Conservation (phyloP, 495 filamentous ascomycete genomes). For the Penicillium daleae region DNA sequence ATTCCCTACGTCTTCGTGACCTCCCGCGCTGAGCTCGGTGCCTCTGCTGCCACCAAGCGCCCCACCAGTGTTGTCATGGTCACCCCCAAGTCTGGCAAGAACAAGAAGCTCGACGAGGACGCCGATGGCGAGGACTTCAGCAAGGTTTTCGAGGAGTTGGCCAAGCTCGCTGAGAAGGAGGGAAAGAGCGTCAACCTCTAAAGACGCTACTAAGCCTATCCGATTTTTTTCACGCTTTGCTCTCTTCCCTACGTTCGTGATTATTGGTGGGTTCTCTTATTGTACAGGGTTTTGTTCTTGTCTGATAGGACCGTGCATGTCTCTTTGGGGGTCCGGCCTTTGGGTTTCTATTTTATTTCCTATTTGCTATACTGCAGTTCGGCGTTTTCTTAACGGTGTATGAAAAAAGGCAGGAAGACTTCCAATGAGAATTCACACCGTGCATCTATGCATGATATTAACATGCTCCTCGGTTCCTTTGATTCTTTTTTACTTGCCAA, state of each 20-base stretch:
- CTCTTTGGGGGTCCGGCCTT: constrained; percentile 51
- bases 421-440: constrained; percentile 37
- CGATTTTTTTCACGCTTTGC: constrained; percentile 28
- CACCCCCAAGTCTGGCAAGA: constrained; percentile 57
- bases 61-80: constrained; percentile 96
- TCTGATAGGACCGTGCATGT: constrained; percentile 49
- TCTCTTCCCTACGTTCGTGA: constrained; percentile 28
- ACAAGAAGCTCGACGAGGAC: constrained; percentile 55
- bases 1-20: constrained; percentile 92
- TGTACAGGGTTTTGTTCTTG: constrained; percentile 52
- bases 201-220: constrained; percentile 31
- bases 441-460: constrained; percentile 10
- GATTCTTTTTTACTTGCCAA: not conserved
- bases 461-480: not conserved
- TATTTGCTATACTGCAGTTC: constrained; percentile 47
- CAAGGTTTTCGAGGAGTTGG: constrained; percentile 71
- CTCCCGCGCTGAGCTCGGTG: constrained; percentile 86
- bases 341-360: constrained; percentile 46
- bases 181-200: constrained; percentile 51
- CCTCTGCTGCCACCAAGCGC: constrained; percentile 88
- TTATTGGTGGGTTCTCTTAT: constrained; percentile 44
- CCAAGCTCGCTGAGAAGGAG: constrained; percentile 76
- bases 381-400: constrained; percentile 53
- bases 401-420: constrained; percentile 50
- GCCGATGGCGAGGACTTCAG: constrained; percentile 67